A percentile compares a stretch with the other conserved stretches of the same genome.
These are phyloP conservation scores for Ichthyophthirius multifiliis DNA, from an alignment of 169 alveolate species.

Conservation along the genomic window DNA sequence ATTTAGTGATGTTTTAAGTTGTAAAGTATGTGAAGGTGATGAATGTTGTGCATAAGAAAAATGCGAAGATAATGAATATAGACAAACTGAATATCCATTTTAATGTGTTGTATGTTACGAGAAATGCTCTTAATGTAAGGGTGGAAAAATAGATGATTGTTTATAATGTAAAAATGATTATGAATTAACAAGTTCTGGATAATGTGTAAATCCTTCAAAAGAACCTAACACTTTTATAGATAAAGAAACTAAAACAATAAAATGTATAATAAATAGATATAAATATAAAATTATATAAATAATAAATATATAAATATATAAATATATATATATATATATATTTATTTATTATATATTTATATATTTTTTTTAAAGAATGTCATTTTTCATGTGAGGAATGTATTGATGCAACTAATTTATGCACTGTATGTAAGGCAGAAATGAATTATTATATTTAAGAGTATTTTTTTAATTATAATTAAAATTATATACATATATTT, in stretches of 20 bases:
- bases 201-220: not conserved
- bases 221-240: not conserved
- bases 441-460: not conserved
- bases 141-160: not conserved
- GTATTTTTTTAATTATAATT: no score
- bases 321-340: no score
- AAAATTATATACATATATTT: no score
- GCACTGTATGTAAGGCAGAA: not conserved
- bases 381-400: slow-evolving; percentile 4
- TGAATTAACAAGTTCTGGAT: not conserved
- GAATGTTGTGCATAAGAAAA: not conserved
- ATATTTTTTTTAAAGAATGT: no score
- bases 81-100: not conserved
- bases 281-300: no score
- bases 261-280: no score
- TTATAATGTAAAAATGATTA: not conserved
- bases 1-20: not conserved
- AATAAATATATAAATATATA: no score
- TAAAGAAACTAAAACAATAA: not conserved
- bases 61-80: not conserved
- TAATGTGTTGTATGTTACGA: not conserved
- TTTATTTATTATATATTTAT: no score
- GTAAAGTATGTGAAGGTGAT: not conserved
- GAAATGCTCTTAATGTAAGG: not conserved
- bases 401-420: not conserved